phyloP scores from a whole-genome alignment of 169 alveolate genomes.

The Miamiensis avidus region DNA sequence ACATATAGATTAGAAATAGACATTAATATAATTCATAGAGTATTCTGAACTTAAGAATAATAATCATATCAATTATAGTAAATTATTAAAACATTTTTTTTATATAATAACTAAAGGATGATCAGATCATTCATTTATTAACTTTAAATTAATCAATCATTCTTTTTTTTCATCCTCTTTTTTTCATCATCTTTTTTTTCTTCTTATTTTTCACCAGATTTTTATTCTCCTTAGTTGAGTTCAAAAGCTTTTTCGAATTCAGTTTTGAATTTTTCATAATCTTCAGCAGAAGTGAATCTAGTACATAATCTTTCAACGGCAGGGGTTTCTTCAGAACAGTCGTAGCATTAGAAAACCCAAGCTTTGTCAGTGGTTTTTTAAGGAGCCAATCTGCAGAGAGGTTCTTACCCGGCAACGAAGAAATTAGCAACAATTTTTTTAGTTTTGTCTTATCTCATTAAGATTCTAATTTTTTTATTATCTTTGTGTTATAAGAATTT shows the following conservation, averaged over 20 bases:
- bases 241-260: slow-evolving; percentile 67
- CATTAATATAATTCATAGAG: too few species aligned
- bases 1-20: too few species aligned
- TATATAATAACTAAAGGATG: too few species aligned
- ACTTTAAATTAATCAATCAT: too few species aligned
- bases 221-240: slow-evolving; percentile 37
- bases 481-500: slow-evolving; percentile 77
- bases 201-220: not conserved
- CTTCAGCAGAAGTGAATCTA: slow-evolving; percentile 51
- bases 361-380: slow-evolving; percentile 74
- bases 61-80: too few species aligned
- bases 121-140: too few species aligned
- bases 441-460: slow-evolving; percentile 82
- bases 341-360: slow-evolving; percentile 67
- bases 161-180: slow-evolving; percentile 33
- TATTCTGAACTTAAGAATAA: too few species aligned
- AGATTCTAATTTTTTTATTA: slow-evolving; percentile 60
- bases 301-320: slow-evolving; percentile 61
- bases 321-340: slow-evolving; percentile 70
- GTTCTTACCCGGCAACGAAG: slow-evolving; percentile 55
- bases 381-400: slow-evolving; percentile 67
- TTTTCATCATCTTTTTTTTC: slow-evolving; percentile 56
- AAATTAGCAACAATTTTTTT: slow-evolving; percentile 75
- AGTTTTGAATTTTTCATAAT: slow-evolving; percentile 66
- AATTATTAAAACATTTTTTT: too few species aligned